A percentile compares a stretch with the other conserved stretches of the same genome.
Conservation (phyloP, 164 flowering plant species). For the Macadamia tetraphylla region DNA sequence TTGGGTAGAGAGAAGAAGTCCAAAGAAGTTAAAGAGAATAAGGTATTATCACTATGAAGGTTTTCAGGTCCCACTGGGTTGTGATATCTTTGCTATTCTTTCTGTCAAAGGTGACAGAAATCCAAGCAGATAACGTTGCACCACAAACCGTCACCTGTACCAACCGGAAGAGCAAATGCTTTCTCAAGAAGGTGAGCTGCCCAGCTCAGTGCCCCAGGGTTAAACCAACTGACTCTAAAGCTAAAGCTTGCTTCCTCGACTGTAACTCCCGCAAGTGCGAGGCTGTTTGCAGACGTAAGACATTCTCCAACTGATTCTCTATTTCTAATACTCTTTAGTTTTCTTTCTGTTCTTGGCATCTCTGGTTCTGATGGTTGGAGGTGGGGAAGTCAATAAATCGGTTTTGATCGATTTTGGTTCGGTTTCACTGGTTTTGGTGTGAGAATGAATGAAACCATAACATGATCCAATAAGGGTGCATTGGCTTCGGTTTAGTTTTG, state of each 20-base stretch:
- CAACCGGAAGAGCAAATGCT: conserved; percentile 18
- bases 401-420: too few relatives aligned
- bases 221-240: conserved; percentile 20
- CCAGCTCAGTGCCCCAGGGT: conserved; percentile 26
- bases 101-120: not conserved
- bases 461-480: too few relatives aligned
- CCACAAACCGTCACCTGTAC: conserved; percentile 16
- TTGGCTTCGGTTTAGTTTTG: too few relatives aligned
- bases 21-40: too few relatives aligned
- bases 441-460: too few relatives aligned
- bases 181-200: conserved; percentile 17
- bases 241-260: conserved; percentile 31
- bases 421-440: too few relatives aligned
- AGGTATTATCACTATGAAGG: conserved; percentile 1
- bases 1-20: not conserved
- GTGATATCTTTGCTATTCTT: conserved; percentile 12
- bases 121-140: conserved; percentile 5
- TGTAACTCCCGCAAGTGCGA: conserved; percentile 34
- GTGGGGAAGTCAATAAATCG: too few relatives aligned
- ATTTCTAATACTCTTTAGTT: not conserved
- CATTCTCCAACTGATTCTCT: not conserved
- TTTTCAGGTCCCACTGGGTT: conserved; percentile 6
- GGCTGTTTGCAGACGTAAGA: conserved; percentile 36
- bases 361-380: not conserved
- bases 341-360: not conserved